These are phyloP conservation scores for Fonsecaea pedrosoi DNA, from an alignment of 2,329 filamentous ascomycete genomes.

Conservation along the genomic window DNA sequence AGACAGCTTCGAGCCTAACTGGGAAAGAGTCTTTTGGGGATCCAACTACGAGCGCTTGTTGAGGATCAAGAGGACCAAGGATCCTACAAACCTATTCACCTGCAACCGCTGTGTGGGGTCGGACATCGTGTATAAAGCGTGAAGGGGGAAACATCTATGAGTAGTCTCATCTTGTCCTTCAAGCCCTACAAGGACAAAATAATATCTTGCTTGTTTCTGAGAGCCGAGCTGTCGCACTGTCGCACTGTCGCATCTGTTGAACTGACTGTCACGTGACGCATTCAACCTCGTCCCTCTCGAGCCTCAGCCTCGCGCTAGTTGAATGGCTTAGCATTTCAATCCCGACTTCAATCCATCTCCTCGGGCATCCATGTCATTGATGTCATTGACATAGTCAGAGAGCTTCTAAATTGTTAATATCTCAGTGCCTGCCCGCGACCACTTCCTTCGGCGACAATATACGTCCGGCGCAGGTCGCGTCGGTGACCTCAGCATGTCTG, in stretches of 20 bases:
- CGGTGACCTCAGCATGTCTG: not conserved
- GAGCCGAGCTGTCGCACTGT: not conserved
- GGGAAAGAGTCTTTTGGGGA: conserved; percentile 43
- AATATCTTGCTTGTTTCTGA: not conserved
- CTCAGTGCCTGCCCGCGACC: no score
- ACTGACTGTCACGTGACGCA: not conserved
- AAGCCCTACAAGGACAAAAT: not conserved
- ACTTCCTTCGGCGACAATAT: not conserved
- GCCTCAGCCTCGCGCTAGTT: not conserved
- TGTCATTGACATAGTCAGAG: no score
- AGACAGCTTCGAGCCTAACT: conserved; percentile 43
- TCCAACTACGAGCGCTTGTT: conserved; percentile 55
- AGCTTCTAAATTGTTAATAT: not conserved
- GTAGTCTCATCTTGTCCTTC: not conserved
- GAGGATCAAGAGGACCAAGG: conserved; percentile 55
- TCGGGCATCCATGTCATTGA: no score
- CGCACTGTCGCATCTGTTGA: not conserved
- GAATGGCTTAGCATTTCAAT: not conserved
- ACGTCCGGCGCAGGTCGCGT: not conserved
- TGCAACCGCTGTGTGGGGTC: conserved; percentile 58
- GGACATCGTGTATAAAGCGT: conserved; percentile 40
- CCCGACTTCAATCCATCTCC: not conserved
- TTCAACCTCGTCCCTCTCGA: not conserved
- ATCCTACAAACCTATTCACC: conserved; percentile 59
- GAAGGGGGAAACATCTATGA: not conserved